phyloP scores from a whole-genome alignment of 1,284 basidiomycete genomes.

The Melampsora americana region DNA sequence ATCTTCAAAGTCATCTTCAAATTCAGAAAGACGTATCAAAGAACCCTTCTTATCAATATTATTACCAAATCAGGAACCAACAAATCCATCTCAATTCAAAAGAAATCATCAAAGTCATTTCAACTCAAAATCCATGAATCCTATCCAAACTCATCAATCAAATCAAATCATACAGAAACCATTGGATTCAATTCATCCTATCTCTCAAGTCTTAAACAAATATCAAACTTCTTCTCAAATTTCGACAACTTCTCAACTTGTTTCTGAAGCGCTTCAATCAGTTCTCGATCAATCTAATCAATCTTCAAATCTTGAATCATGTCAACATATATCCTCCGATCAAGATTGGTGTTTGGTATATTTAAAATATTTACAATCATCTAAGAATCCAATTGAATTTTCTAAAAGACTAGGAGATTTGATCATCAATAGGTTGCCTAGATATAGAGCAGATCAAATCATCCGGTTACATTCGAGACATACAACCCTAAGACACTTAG shows the following conservation, averaged over 20 bases:
- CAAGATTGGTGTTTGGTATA: constrained; percentile 21
- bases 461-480: constrained; percentile 12
- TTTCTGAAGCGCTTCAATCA: not conserved
- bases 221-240: not conserved
- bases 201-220: not conserved
- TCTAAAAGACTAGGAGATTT: constrained; percentile 27
- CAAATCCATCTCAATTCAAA: no score
- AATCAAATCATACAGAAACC: not conserved
- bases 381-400: constrained; percentile 26
- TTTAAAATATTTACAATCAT: constrained; percentile 25
- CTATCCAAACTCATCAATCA: not conserved
- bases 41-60: constrained; percentile 1
- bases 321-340: not conserved
- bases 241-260: not conserved
- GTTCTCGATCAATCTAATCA: not conserved
- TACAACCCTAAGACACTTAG: not conserved
- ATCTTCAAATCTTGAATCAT: not conserved
- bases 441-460: constrained; percentile 4
- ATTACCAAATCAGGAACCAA: no score
- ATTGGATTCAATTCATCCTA: not conserved
- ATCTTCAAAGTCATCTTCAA: no score
- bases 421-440: constrained; percentile 21
- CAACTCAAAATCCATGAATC: not conserved
- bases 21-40: not conserved
- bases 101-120: no score